These are phyloP conservation scores for Puccinia hordei DNA, from an alignment of 1,284 basidiomycete genomes.

Conservation along the genomic window DNA sequence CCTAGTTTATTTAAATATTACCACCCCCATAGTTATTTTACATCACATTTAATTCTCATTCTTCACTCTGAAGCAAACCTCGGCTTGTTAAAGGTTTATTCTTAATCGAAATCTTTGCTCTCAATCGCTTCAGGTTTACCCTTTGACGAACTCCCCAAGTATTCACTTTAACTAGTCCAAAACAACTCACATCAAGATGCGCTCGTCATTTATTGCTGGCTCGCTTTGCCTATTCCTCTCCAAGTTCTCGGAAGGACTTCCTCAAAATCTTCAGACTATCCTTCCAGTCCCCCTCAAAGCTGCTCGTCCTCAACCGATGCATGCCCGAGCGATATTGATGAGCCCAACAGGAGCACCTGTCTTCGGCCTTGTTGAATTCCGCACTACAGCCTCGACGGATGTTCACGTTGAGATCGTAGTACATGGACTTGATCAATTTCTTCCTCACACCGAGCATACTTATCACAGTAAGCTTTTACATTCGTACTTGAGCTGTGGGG, in stretches of 20 bases:
- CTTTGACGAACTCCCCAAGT: no score
- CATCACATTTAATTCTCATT: background rate
- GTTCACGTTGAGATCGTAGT: background rate
- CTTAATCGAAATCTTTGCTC: background rate
- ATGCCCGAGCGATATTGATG: background rate
- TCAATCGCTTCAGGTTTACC: no score
- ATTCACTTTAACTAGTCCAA: no score
- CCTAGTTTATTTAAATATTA: background rate
- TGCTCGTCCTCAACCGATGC: background rate
- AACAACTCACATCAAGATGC: background rate
- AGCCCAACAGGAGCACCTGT: slow-evolving; percentile 15
- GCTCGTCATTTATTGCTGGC: background rate
- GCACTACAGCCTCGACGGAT: background rate
- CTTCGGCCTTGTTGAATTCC: slow-evolving; percentile 14
- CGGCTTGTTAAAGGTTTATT: background rate
- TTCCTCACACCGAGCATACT: slow-evolving; percentile 5
- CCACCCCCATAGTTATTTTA: no score
- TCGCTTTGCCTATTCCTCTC: background rate
- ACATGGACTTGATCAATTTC: background rate
- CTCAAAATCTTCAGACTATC: background rate
- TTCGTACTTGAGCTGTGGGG: background rate
- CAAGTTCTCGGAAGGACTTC: background rate
- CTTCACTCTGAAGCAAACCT: background rate
- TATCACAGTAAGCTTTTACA: slow-evolving; percentile 25
- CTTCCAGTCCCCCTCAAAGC: background rate